Base-by-base conservation (phyloP, 2,329 filamentous ascomycete genomes). In the Diaporthe destruens region DNA sequence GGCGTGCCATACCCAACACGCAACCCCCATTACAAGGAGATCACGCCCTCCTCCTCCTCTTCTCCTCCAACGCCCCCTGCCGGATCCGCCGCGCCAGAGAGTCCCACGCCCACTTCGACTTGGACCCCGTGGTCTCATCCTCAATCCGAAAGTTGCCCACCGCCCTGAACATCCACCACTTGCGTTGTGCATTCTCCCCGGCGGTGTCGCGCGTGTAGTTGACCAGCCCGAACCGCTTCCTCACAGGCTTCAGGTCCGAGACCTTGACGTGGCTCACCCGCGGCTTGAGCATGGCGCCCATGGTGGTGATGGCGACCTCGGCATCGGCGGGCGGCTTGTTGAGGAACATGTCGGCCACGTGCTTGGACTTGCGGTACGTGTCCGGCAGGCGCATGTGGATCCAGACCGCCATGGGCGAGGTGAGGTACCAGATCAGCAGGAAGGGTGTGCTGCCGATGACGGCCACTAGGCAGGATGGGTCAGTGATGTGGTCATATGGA, bases 381-480 rank as follows among this genome's bases (percentile, higher is more conserved):
- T 85, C 80, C 0, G 94, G 94, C 1, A 95, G 85, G 29, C 88
- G 87, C 65, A 96, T 83, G 80, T 93, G 90, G 73, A 96, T 86
- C 78, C 91, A 90, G 53, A 90, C 90, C 9, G 96, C 93, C 78
- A 93, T 93, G 3, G 94, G 92, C 0, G 89, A 86, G 2, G 91
- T 90, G 59, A 88, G 87, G 80, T 90, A 92, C 47, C 87, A 85
- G 29, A 94, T 86, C 77, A 91, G 89, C 47, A 89, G 72, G 77
- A 94, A 83, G 3, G 94, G 94, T 11, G 93, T 81, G 49, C 91
- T 80, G 76, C 92, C 90, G 74, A 87, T 89, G 66, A 89, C 77
- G 61, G 88, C 82, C 71, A 91, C 90, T 92, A 75, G 3, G 49
- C 7, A 29, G 66, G 54, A 34, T 29, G 57, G 72, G 56, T 55